Base-by-base conservation (phyloP, 495 filamentous ascomycete species). In the Penicillium malachiteum region DNA sequence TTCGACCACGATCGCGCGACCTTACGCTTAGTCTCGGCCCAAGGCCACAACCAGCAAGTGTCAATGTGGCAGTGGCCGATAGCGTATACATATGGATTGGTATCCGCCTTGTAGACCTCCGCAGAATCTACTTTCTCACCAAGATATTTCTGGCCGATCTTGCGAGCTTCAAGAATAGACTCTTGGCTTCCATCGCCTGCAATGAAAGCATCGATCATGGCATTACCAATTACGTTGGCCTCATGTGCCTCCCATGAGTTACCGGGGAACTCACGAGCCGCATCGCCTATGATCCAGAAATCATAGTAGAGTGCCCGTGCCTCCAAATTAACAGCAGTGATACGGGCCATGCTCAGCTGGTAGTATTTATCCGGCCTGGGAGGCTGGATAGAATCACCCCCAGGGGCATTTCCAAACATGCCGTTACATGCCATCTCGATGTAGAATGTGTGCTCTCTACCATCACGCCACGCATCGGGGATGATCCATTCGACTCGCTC, bases 381-480 rank as follows among this genome's bases (percentile, higher is more conserved):
- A 7, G 94, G 92, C 65, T 96, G 91, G 52, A 96, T 97, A 6
- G 76, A 83, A 67, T 96, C 92, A 11, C 90, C 92, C 17, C 87
- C 88, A 2, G 85, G 77, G 0, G 90, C 87, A 72, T 96, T 97
- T 48, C 94, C 94, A 73, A 97, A 97, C 93, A 98, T 98, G 62
- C 85, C 84, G 72, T 98, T 98, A 71, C 94, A 97, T 12, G 94
- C 94, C 89, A 98, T 96, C 74, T 98, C 94, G 56, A 98, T 85
- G 69, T 96, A 98, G 57, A 97, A 88, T 8, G 77, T 82, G 67
- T 98, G 94, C 57, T 88, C 82, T 68, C 92, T 85, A 7, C 91
- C 93, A 64, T 97, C 90, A 47, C 84, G 81, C 71, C 78, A 96
- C 31, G 78, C 79, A 16, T 89, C 75, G 2, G 93, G 92, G 42